These are phyloP conservation scores for Tricholoma matsutake DNA, from an alignment of 768 basidiomycete genomes.

Conservation along the genomic window DNA sequence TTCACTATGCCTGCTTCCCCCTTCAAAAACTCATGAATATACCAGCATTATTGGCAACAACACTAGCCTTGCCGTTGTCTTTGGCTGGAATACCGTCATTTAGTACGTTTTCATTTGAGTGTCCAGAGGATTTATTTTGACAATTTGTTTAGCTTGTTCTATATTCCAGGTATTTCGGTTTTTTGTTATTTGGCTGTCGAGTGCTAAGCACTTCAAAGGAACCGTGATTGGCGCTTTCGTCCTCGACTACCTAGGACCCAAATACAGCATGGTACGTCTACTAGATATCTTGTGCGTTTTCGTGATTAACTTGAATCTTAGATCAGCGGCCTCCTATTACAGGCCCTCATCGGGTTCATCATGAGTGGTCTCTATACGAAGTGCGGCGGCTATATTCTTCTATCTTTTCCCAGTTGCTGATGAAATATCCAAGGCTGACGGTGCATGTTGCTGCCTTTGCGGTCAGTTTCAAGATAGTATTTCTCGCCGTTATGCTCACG, in stretches of 20 bases:
- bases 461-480: slow-evolving; percentile 32
- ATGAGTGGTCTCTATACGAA: slow-evolving; percentile 79
- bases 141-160: slow-evolving; percentile 15
- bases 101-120: slow-evolving; percentile 45
- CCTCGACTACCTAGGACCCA: slow-evolving; percentile 74
- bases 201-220: slow-evolving; percentile 47
- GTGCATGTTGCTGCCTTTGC: slow-evolving; percentile 72
- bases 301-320: slow-evolving; percentile 20
- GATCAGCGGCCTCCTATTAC: slow-evolving; percentile 65
- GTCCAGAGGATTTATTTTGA: neutral
- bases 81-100: slow-evolving; percentile 86
- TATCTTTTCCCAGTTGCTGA: neutral
- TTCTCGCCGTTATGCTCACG: slow-evolving; percentile 2
- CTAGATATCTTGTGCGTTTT: neutral
- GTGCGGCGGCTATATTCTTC: slow-evolving; percentile 25
- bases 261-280: slow-evolving; percentile 61
- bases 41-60: slow-evolving; percentile 56
- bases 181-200: neutral
- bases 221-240: slow-evolving; percentile 73
- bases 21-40: neutral
- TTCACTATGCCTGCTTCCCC: neutral
- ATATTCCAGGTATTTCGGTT: neutral
- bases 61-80: slow-evolving; percentile 52
- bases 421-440: slow-evolving; percentile 40
- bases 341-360: slow-evolving; percentile 80